phyloP scores from a whole-genome alignment of 345 rosid species.

The Salix suchowensis region DNA sequence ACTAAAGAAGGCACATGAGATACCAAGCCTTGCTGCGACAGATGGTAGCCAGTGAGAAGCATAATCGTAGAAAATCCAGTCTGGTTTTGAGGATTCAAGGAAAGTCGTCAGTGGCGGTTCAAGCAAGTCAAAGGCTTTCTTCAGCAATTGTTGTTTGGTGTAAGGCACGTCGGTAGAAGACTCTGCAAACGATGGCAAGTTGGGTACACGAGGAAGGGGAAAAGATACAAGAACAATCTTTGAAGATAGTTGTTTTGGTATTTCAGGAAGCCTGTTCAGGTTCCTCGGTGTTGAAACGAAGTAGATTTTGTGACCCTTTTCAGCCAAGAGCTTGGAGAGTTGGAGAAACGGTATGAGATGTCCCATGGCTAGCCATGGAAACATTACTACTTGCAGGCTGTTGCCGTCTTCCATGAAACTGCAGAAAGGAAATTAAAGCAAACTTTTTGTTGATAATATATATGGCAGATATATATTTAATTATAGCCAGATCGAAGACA shows the following conservation, averaged over 20 bases:
- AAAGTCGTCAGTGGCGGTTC: constrained; percentile 19
- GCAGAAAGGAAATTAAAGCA: not conserved
- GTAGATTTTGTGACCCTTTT: constrained; percentile 20
- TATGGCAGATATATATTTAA: not conserved
- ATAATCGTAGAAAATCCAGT: constrained; percentile 41
- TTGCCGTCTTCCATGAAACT: constrained; percentile 6
- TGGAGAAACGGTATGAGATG: constrained; percentile 20
- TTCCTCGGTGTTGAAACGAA: constrained; percentile 23
- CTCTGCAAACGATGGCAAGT: constrained; percentile 34
- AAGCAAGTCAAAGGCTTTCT: constrained; percentile 37
- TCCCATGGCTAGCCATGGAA: constrained; percentile 34
- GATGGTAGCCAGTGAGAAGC: constrained; percentile 42
- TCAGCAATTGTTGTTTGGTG: constrained; percentile 22
- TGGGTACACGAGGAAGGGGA: constrained; percentile 22
- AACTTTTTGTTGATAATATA: not conserved
- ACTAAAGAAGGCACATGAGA: constrained; percentile 23
- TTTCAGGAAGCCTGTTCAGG: constrained; percentile 1
- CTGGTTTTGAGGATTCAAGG: constrained; percentile 26
- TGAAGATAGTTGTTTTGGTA: constrained; percentile 13
- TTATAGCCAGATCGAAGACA: constrained; percentile 8
- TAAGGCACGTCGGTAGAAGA: constrained; percentile 33
- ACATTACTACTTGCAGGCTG: constrained; percentile 11
- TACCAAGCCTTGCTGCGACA: constrained; percentile 16
- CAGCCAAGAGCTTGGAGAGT: constrained; percentile 19
- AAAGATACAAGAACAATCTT: constrained; percentile 23